Conservation (phyloP, 2,329 filamentous ascomycete genomes). For the Plenodomus biglobosus region DNA sequence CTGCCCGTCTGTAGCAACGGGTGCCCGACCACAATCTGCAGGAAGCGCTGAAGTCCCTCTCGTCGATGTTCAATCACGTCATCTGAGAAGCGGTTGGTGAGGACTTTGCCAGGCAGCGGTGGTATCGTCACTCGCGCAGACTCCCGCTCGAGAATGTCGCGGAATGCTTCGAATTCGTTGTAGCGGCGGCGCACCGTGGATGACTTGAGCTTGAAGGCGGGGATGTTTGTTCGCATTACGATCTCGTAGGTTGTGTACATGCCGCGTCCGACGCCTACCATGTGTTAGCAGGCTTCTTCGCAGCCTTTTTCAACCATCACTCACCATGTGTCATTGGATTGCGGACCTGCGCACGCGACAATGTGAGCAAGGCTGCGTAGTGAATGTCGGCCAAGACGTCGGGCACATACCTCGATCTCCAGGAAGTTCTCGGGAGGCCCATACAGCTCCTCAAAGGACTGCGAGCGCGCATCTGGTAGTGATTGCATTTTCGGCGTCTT, state of each 20-base stretch:
- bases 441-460: conserved; percentile 99
- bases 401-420: conserved; percentile 78
- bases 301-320: background rate
- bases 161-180: conserved; percentile 98
- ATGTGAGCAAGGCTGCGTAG: conserved; percentile 22
- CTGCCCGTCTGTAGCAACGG: conserved; percentile 95
- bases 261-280: conserved; percentile 89
- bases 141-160: conserved; percentile 96
- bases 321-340: conserved; percentile 61
- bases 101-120: conserved; percentile 93
- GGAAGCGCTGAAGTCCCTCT: conserved; percentile 88
- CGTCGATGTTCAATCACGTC: conserved; percentile 95
- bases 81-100: conserved; percentile 96
- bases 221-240: conserved; percentile 96
- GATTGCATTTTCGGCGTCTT: conserved; percentile 56
- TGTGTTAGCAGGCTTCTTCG: conserved; percentile 31
- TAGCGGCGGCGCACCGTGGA: conserved; percentile 89
- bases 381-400: conserved; percentile 7
- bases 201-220: conserved; percentile 89
- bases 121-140: conserved; percentile 93
- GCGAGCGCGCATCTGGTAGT: conserved; percentile 71
- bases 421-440: conserved; percentile 98
- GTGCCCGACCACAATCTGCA: conserved; percentile 97
- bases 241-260: conserved; percentile 99
- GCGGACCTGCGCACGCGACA: conserved; percentile 65